A percentile compares a stretch with the other conserved stretches of the same genome.
These are phyloP conservation scores for Beauveria bassiana DNA, from an alignment of 2,329 filamentous ascomycete species.

Conservation along the genomic window DNA sequence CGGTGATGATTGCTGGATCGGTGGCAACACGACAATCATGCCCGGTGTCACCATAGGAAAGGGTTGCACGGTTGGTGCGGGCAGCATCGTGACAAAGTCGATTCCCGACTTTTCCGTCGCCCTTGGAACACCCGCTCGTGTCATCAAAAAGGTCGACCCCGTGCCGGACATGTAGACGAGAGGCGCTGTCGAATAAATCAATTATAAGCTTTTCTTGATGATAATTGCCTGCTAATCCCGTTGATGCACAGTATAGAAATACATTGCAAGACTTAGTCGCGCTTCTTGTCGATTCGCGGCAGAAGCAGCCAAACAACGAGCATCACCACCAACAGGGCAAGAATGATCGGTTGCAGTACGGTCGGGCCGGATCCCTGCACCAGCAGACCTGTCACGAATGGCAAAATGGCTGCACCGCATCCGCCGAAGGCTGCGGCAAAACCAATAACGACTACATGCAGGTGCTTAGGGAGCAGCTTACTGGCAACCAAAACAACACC, in stretches of 20 bases:
- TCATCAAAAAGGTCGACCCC: conserved; percentile 38
- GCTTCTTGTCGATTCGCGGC: conserved; percentile 33
- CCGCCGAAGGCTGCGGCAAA: conserved; percentile 73
- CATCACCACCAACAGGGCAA: conserved; percentile 40
- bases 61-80: conserved; percentile 42
- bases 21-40: conserved; percentile 40
- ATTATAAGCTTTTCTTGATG: background rate
- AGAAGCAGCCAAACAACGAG: conserved; percentile 39
- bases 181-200: background rate
- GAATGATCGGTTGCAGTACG: conserved; percentile 48
- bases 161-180: conserved; percentile 22
- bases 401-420: conserved; percentile 59
- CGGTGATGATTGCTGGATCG: conserved; percentile 49
- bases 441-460: conserved; percentile 72
- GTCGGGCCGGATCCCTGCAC: conserved; percentile 49
- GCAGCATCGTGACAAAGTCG: conserved; percentile 41
- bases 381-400: conserved; percentile 59
- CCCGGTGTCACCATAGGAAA: conserved; percentile 46
- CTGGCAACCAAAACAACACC: conserved; percentile 63
- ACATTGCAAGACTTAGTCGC: conserved; percentile 20
- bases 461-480: conserved; percentile 57
- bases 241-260: background rate
- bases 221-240: background rate
- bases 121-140: conserved; percentile 39
- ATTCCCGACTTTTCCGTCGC: conserved; percentile 41